Conservation (phyloP, 225 moss, liverwort and hornwort genomes). For the Ulota crispa region DNA sequence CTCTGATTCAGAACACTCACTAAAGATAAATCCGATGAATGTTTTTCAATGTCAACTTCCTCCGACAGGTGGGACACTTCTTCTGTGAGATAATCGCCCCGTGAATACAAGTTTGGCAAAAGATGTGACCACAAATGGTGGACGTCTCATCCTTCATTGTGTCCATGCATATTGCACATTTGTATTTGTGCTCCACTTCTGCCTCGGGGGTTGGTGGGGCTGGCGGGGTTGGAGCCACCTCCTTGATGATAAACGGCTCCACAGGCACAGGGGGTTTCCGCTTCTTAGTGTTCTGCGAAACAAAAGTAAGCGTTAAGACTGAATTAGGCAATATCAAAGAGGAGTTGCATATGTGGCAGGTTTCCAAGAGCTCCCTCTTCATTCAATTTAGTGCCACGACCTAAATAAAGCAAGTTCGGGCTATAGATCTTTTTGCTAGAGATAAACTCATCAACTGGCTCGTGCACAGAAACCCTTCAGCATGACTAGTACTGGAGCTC, state of each 20-base stretch:
- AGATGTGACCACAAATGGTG: constrained; percentile 86
- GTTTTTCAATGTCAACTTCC: constrained; percentile 46
- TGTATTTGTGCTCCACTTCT: constrained; percentile 50
- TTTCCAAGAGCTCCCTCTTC: background rate
- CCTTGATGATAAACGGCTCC: constrained; percentile 19
- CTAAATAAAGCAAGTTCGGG: background rate
- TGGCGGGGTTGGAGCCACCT: constrained; percentile 7
- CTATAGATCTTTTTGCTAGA: background rate
- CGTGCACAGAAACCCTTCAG: background rate
- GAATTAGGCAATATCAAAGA: background rate
- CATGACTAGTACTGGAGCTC: background rate
- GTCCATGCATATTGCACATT: constrained; percentile 87
- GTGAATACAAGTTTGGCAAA: constrained; percentile 68
- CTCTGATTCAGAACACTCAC: background rate
- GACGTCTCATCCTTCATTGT: constrained; percentile 87
- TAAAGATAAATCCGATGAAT: constrained; percentile 71
- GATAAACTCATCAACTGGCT: background rate
- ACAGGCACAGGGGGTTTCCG: constrained; percentile 20
- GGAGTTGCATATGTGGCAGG: background rate
- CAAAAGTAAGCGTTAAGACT: background rate
- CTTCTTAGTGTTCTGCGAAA: constrained; percentile 32
- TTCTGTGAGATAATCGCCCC: constrained; percentile 67
- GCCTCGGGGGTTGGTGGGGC: background rate
- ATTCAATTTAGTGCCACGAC: background rate
- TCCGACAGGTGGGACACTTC: constrained; percentile 88